Evolutionary conservation across 1,139 yeast species (phyloP).

Genomic region (Pichia sp.): DNA sequence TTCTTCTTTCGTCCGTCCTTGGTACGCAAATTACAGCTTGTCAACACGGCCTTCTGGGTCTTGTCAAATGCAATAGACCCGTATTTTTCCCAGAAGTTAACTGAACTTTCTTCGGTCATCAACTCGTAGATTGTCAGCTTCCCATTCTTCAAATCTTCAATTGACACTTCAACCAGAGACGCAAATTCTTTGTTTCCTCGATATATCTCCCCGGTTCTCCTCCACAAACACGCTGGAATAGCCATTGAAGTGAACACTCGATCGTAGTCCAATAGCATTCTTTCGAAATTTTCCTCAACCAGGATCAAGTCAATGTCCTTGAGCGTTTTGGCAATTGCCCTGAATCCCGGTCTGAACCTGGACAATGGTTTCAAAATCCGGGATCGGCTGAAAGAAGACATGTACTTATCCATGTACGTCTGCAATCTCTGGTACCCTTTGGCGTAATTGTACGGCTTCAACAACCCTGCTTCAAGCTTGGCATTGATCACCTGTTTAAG

Average conservation of each 20-base stretch:
- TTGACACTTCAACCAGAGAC: slow-evolving; percentile 82
- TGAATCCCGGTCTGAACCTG: slow-evolving; percentile 84
- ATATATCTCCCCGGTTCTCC: slow-evolving; percentile 94
- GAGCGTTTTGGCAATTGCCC: slow-evolving; percentile 86
- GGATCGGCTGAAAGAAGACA: slow-evolving; percentile 79
- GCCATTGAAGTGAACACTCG: slow-evolving; percentile 97
- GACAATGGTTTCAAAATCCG: slow-evolving; percentile 84
- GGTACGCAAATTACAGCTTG: slow-evolving; percentile 83
- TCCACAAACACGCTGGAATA: slow-evolving; percentile 95
- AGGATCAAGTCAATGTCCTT: slow-evolving; percentile 87
- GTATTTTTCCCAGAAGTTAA: slow-evolving; percentile 97
- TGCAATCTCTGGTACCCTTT: slow-evolving; percentile 89
- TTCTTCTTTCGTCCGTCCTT: slow-evolving; percentile 75
- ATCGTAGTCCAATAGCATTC: slow-evolving; percentile 90
- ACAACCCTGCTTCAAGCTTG: slow-evolving; percentile 84
- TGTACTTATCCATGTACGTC: slow-evolving; percentile 86
- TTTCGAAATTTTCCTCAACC: slow-evolving; percentile 90
- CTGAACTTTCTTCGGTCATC: slow-evolving; percentile 95
- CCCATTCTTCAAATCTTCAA: slow-evolving; percentile 90
- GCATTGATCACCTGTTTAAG: slow-evolving; percentile 94
- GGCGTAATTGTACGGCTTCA: slow-evolving; percentile 92
- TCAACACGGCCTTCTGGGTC: slow-evolving; percentile 90
- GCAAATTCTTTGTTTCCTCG: slow-evolving; percentile 97
- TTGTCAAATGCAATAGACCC: slow-evolving; percentile 96
- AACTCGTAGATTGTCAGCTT: slow-evolving; percentile 86